Evolutionary conservation across 2,329 filamentous ascomycete genomes (phyloP).

Genomic region (Lojkania enalia): DNA sequence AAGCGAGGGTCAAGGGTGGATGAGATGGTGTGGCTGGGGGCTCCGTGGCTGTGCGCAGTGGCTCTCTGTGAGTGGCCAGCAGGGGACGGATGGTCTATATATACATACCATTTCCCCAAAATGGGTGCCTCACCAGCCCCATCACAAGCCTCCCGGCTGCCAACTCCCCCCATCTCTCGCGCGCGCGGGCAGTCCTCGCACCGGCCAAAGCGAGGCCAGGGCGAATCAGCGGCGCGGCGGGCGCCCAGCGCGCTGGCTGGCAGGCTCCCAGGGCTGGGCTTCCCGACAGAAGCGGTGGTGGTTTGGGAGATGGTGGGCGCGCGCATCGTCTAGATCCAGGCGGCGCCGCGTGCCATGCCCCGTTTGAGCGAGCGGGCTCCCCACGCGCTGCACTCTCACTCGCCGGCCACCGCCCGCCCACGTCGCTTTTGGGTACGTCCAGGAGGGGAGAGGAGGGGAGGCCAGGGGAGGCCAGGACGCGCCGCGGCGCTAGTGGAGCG

Average conservation of each 20-base stretch:
- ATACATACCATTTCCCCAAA: background rate
- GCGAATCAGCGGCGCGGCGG: constrained; percentile 25
- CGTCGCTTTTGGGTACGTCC: constrained; percentile 26
- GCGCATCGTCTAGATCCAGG: constrained; percentile 26
- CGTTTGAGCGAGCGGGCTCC: constrained; percentile 26
- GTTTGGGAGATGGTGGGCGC: no score
- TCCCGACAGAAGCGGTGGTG: constrained; percentile 37
- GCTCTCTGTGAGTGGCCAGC: background rate
- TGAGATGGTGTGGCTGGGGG: constrained; percentile 6
- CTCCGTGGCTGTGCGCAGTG: no score
- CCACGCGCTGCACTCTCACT: constrained; percentile 23
- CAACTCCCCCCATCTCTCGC: no score
- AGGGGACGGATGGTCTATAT: background rate
- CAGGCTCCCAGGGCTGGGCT: constrained; percentile 9
- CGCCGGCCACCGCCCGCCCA: constrained; percentile 22
- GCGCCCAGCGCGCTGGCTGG: constrained; percentile 19
- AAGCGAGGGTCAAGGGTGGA: no score
- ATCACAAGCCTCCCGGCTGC: constrained; percentile 1
- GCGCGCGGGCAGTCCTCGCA: constrained; percentile 10
- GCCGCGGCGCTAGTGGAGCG: constrained; percentile 21
- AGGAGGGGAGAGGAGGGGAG: no score
- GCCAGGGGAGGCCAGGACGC: constrained; percentile 23
- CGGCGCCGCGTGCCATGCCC: constrained; percentile 37
- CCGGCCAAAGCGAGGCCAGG: constrained; percentile 28
- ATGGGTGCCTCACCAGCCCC: background rate